Base-by-base conservation (phyloP, 208 protist species). In the Porcisia hertigi region DNA sequence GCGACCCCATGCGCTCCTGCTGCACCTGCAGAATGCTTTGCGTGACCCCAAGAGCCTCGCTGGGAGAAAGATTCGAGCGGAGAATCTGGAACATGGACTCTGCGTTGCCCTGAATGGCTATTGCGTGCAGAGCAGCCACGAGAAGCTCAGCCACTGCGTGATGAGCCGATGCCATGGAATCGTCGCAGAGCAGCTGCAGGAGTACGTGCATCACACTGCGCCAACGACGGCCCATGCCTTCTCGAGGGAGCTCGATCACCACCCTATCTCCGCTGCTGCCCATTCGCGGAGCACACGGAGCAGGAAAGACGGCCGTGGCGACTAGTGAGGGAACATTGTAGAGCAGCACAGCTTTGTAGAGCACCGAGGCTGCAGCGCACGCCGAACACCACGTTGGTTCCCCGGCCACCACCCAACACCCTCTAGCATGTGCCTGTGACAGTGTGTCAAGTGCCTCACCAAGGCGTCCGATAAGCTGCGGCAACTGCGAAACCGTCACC, bases 101-200 rank as follows among this genome's bases (percentile, higher is more conserved):
- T 3, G 58, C 34, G 60, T 45, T 30, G 16, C 62, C 70, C 0
- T 75, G 53, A 53, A 73, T 57, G 2, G 78, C 72, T 3, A 45
- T 34, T 0, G 73, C 49, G 49, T 71, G 81, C 75, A 85, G 12
- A 8, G 67, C 45, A 3, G 76, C 64, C 12, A 72, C 75, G 0
- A 85, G 58, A 14, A 85, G 76, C 76, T 85, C 76, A 5, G 81
- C 63, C 43, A 65, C 55, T 0, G 41, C 58, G 34, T 75, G 78
- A 45, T 82, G 78, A 12, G 53, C 53, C 12, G 52, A 52, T 43
- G 63, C 36, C 9, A 58, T 54, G 9, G 41, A 20, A 3, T 55
- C 52, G 14, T 71, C 53, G 64, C 78, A 77, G 47, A 82, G 52
- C n/a, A 82, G 66, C 12, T 25, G 18, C 52, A 82, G 34, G 43